Conservation (phyloP, 176 grass and related monocot genomes). For the Rhynchospora pubera region DNA sequence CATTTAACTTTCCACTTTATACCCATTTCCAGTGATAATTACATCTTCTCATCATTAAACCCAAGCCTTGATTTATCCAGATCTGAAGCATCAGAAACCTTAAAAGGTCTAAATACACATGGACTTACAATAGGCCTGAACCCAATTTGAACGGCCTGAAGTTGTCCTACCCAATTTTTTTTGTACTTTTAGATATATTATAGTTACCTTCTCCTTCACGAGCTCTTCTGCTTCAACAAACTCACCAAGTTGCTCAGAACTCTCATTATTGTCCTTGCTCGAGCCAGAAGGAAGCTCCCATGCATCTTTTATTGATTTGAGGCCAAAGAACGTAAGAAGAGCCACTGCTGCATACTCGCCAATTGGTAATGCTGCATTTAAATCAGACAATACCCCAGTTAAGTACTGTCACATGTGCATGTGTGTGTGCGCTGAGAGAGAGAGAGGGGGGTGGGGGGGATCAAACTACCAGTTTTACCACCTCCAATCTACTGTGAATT, state of each 20-base stretch:
- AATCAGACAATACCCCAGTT: neutral
- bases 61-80: neutral
- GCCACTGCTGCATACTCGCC: slow-evolving; percentile 91
- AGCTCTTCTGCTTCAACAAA: slow-evolving; percentile 92
- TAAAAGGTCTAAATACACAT: slow-evolving; percentile 10
- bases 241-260: slow-evolving; percentile 62
- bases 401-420: neutral
- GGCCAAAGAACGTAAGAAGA: slow-evolving; percentile 81
- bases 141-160: neutral
- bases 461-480: neutral
- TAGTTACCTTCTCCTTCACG: slow-evolving; percentile 82
- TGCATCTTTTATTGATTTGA: slow-evolving; percentile 96
- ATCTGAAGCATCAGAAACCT: neutral
- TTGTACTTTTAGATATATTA: neutral
- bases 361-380: slow-evolving; percentile 72
- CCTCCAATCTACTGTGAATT: neutral
- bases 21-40: neutral
- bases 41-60: neutral
- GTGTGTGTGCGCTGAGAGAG: too few species aligned
- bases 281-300: slow-evolving; percentile 48
- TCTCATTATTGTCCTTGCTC: slow-evolving; percentile 33
- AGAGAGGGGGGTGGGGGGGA: neutral
- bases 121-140: neutral
- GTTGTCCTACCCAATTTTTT: neutral
- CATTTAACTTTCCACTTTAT: neutral